Base-by-base conservation (phyloP, 2,329 filamentous ascomycete genomes). In the Coniochaeta hoffmannii region DNA sequence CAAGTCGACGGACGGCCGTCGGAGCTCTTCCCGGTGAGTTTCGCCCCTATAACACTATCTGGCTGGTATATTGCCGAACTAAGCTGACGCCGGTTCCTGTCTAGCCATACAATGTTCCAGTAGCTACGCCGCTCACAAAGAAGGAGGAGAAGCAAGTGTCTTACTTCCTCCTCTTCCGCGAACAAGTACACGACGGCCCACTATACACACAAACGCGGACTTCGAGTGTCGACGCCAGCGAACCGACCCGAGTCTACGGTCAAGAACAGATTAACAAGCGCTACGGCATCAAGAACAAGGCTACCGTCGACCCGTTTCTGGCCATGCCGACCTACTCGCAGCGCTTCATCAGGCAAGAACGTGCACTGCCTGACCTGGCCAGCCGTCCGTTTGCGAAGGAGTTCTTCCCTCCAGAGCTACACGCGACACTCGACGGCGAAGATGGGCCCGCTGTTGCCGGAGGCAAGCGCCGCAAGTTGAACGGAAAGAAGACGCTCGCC, bases 191-290 rank as follows among this genome's bases (percentile, higher is more conserved):
- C 66, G 71, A 74, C 56, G 74, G 76, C 1, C 73, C 79, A 1
- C 73, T 84, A 32, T 83, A 83, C 68, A 84, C 81, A 8, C 78
- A 81, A 55, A 76, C 75, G 50, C 78, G 78, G 59, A 72, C 72
- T 22, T 65, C 68, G 24, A 62, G 67, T 14, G 64, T 68, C 53
- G 75, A 76, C 31, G 71, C 74, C 5, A 68, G 17, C 71, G 5
- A 71, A 66, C 14, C 69, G 69, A 58, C 69, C 63, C 65, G 70
- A 51, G 64, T 68, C 14, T 83, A 84, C 68, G 79, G 79, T 61
- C 80, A 81, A 63, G 73, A 77, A n/a, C 81, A 84, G 68, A 69
- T 77, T 64, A 83, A 83, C 67, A 75, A 76, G 59, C 76, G 75
- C 55, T 84, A 79, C 68, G 78, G 75, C 58, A 68, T 78, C 61